Evolutionary conservation across 257 asterid genomes (phyloP).

Genomic region (Solanum sejunctum): DNA sequence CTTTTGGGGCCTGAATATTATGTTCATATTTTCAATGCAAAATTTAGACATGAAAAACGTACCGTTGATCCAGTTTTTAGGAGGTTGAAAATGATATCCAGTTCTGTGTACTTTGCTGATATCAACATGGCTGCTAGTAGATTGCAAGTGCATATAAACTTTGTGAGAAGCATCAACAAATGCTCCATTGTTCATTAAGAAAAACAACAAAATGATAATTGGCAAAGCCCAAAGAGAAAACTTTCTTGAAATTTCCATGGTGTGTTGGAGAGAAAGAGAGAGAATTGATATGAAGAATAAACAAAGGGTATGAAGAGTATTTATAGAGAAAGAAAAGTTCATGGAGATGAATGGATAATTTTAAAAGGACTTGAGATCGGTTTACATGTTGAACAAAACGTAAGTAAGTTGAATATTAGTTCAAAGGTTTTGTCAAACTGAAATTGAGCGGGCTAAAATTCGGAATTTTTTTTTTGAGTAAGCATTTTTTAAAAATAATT

Average conservation of each 20-base stretch:
- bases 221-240: neutral
- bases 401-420: neutral
- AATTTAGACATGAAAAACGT: neutral
- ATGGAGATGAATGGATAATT: neutral
- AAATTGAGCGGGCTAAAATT: neutral
- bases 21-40: neutral
- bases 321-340: neutral
- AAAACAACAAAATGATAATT: neutral
- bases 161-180: conserved; percentile 14
- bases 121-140: neutral
- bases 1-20: neutral
- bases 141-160: conserved; percentile 5
- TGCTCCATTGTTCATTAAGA: neutral
- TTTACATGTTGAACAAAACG: neutral
- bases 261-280: neutral
- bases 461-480: no score
- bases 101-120: conserved; percentile 23
- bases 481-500: no score
- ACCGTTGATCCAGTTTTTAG: conserved; percentile 49
- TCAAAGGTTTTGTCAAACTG: neutral
- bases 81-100: conserved; percentile 52
- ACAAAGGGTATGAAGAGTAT: neutral
- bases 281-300: neutral
- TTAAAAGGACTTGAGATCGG: neutral
- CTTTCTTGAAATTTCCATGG: neutral